phyloP scores from a whole-genome alignment of 2,329 filamentous ascomycete genomes.

The Penicillium italicum region DNA sequence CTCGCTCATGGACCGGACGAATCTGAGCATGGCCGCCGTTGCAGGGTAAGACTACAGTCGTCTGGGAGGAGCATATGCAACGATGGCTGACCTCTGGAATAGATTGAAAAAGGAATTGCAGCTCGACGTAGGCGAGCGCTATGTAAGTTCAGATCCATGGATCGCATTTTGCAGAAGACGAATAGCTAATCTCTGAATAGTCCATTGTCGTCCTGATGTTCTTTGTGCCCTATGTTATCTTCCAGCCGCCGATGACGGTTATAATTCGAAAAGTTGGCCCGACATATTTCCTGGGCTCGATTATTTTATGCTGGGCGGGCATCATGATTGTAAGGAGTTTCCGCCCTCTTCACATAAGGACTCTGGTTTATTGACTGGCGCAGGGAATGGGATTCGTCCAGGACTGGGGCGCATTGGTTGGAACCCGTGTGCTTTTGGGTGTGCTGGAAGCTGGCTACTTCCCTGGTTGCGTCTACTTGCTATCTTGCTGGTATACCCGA shows the following conservation, averaged over 20 bases:
- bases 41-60: constrained; percentile 51
- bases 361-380: neutral
- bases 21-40: constrained; percentile 63
- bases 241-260: constrained; percentile 32
- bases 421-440: constrained; percentile 26
- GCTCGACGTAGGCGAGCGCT: constrained; percentile 16
- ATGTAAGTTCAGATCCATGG: constrained; percentile 11
- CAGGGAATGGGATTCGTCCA: constrained; percentile 33
- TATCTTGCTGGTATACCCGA: constrained; percentile 68
- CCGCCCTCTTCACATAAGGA: too few species aligned
- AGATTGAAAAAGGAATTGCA: constrained; percentile 18
- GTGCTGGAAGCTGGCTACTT: constrained; percentile 56
- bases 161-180: neutral
- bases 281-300: constrained; percentile 25
- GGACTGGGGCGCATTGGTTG: constrained; percentile 28
- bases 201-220: constrained; percentile 34
- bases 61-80: neutral
- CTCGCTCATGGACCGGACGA: constrained; percentile 74
- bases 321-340: constrained; percentile 26
- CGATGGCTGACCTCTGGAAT: constrained; percentile 12
- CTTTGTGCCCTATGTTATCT: constrained; percentile 33
- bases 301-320: constrained; percentile 30
- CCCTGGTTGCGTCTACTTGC: constrained; percentile 65
- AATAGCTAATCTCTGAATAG: constrained; percentile 13
- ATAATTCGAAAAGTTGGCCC: constrained; percentile 33